These are phyloP conservation scores for Lagenaria siceraria DNA, from an alignment of 306 rosid genomes.

Conservation along the genomic window DNA sequence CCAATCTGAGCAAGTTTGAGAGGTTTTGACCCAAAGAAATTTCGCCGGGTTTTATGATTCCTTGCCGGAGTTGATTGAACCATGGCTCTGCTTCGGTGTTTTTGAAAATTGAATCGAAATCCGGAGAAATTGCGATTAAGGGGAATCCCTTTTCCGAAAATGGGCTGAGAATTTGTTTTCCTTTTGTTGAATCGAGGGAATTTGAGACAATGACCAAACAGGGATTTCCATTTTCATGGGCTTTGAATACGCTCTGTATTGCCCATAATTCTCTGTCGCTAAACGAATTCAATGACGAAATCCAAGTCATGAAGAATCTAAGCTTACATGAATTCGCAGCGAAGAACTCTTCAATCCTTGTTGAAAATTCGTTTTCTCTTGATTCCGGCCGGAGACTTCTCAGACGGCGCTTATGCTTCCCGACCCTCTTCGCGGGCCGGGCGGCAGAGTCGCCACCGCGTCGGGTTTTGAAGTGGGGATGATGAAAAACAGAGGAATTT, in stretches of 20 bases:
- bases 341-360: slow-evolving; percentile 36
- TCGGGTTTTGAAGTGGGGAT: background rate
- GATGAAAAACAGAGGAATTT: slow-evolving; percentile 17
- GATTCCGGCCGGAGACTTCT: slow-evolving; percentile 20
- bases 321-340: slow-evolving; percentile 32
- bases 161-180: slow-evolving; percentile 36
- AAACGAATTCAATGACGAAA: slow-evolving; percentile 48
- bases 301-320: slow-evolving; percentile 89
- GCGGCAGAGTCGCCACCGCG: background rate
- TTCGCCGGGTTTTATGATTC: slow-evolving; percentile 64
- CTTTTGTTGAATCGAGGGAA: slow-evolving; percentile 45
- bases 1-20: slow-evolving; percentile 72
- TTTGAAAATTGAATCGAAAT: slow-evolving; percentile 49
- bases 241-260: slow-evolving; percentile 62
- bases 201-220: slow-evolving; percentile 69
- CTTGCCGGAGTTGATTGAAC: slow-evolving; percentile 40
- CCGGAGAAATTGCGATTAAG: slow-evolving; percentile 52
- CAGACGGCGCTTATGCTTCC: slow-evolving; percentile 40
- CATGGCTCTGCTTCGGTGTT: slow-evolving; percentile 60
- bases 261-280: slow-evolving; percentile 50
- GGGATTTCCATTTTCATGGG: slow-evolving; percentile 41
- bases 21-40: slow-evolving; percentile 79
- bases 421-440: slow-evolving; percentile 15
- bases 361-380: slow-evolving; percentile 14
- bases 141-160: slow-evolving; percentile 31